Percentiles rank a stretch among this genome's conserved stretches.
phyloP scores from a whole-genome alignment of 139 green algal genomes.

The Penium margaritaceum region DNA sequence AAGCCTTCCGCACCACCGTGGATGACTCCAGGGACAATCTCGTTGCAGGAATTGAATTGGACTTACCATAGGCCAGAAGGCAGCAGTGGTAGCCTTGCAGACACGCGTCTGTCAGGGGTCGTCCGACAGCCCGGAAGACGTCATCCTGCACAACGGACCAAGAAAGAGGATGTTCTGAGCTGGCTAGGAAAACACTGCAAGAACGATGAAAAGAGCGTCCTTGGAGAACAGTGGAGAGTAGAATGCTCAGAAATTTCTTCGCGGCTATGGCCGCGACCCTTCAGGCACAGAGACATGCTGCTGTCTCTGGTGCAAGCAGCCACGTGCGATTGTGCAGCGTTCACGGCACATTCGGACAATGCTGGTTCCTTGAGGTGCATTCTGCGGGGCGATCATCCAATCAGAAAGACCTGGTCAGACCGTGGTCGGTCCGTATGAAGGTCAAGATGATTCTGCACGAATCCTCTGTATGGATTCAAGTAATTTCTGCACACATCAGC shows the following conservation, averaged over 20 bases:
- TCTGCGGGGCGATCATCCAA: too few species aligned
- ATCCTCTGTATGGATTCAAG: not conserved
- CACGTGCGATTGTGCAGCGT: not conserved
- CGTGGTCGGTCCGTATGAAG: too few species aligned
- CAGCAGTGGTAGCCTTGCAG: conserved; percentile 51
- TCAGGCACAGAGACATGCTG: not conserved
- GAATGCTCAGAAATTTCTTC: not conserved
- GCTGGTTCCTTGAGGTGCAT: too few species aligned
- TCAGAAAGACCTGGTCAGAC: too few species aligned
- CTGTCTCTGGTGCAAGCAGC: not conserved
- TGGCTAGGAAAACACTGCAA: not conserved
- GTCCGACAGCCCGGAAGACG: conserved; percentile 41
- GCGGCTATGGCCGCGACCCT: not conserved
- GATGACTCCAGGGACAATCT: too few species aligned
- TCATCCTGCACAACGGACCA: conserved; percentile 27
- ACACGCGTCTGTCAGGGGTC: conserved; percentile 35
- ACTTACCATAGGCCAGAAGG: conserved; percentile 50
- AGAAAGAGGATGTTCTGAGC: not conserved
- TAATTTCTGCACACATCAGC: not conserved
- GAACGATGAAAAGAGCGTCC: not conserved
- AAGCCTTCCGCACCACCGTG: too few species aligned
- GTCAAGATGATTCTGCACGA: not conserved
- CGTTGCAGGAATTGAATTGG: too few species aligned
- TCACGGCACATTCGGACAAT: not conserved
- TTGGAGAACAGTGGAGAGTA: not conserved